Evolutionary conservation across 1,284 basidiomycete species (phyloP).

Genomic region (Megacollybia platyphylla): DNA sequence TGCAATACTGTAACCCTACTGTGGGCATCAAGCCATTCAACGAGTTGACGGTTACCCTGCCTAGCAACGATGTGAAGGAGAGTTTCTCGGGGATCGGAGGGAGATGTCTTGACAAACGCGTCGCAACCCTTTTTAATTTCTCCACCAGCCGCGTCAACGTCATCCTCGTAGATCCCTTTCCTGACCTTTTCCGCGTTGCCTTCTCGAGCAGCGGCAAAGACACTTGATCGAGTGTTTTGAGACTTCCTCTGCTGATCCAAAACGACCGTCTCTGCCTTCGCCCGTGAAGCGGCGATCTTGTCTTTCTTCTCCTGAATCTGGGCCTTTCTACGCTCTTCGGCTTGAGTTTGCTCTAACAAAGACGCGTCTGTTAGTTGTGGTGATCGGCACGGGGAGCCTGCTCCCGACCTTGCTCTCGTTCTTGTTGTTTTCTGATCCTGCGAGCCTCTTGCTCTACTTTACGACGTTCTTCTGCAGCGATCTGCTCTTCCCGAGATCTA

Average conservation of each 20-base stretch:
- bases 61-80: conserved; percentile 52
- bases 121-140: conserved; percentile 49
- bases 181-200: conserved; percentile 40
- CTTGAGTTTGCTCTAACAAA: conserved; percentile 32
- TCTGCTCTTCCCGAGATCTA: conserved; percentile 35
- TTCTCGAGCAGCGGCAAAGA: conserved; percentile 49
- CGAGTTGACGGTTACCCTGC: conserved; percentile 39
- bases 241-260: conserved; percentile 29
- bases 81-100: conserved; percentile 48
- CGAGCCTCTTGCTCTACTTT: conserved; percentile 28
- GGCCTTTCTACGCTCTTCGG: conserved; percentile 42
- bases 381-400: background rate
- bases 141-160: conserved; percentile 56
- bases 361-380: conserved; percentile 7
- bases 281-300: conserved; percentile 33
- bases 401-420: conserved; percentile 37
- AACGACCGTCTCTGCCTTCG: conserved; percentile 35
- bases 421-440: conserved; percentile 30
- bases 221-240: conserved; percentile 42
- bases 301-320: conserved; percentile 44
- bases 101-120: conserved; percentile 29
- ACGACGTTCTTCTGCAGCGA: conserved; percentile 36
- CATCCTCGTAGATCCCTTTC: conserved; percentile 53
- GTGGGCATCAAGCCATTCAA: conserved; percentile 58
- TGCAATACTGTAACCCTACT: conserved; percentile 25